Base-by-base conservation (phyloP, 768 basidiomycete species). In the Mycena kentingensis region DNA sequence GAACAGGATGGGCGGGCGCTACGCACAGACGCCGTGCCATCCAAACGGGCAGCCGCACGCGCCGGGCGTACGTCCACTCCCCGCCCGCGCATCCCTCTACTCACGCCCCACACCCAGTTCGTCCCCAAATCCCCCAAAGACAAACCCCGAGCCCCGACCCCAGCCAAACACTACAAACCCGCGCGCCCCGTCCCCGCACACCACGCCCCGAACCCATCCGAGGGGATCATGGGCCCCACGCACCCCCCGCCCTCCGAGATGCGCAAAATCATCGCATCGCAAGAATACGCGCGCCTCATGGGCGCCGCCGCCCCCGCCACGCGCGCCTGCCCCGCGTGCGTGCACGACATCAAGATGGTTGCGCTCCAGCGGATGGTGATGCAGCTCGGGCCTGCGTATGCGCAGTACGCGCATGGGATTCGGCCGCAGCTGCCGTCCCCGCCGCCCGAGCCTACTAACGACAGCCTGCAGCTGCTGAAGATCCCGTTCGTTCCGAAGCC, bases 21-120 rank as follows among this genome's bases (percentile, higher is more conserved):
- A 59, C 36, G 57, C 57, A 16, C 57, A 59, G 41, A 59, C 57
- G 4, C 57, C 49, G 24, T 52, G 47, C 41, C 57, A 59, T 39
- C 26, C 27, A 11, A 59, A 59, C 49, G 57, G 57, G 25, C 57
- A 59, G 28, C 57, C 57, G 4, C 57, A 59, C 25, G 57, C 57
- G 8, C 53, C 57, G 4, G 53, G 53, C 8, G 57, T 59, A 52
- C 19, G 29, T 54, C 25, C 31, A 36, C 34, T 31, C 10, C 19
- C 25, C 11, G 24, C 5, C 22, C 3, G 7, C 24, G 13, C 3
- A 13, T 15, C 12, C 5, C 26, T 27, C 15, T 7, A 31, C 27
- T 59, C 18, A 45, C 55, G 52, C 57, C 55, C 5, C 44, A 34
- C 5, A 26, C n/a, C n/a, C n/a, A n/a, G 12, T n/a, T 12, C 28